Base-by-base conservation (phyloP, 139 green algal genomes). In the Closterium sp. region DNA sequence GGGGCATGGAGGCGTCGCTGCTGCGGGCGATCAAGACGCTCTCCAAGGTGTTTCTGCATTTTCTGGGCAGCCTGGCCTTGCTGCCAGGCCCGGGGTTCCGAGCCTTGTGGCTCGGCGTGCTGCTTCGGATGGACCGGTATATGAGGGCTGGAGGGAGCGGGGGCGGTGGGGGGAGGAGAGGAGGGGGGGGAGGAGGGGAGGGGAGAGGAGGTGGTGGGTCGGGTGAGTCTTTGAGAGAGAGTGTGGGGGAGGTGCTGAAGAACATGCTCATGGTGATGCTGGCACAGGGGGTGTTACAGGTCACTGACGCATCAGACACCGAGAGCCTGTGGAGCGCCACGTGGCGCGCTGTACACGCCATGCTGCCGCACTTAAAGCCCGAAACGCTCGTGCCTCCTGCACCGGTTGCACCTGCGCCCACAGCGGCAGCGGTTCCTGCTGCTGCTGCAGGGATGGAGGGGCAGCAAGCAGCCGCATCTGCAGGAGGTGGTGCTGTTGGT, bases 211-310 rank as follows among this genome's bases (percentile, higher is more conserved):
- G 96, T 96, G 85, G 34, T n/a, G n/a, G n/a, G n/a, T n/a, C n/a
- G 89, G 19, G 35, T 89, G 90, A 94, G 64, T 90, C 95, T 31
- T 96, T 98, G 87, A 32, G 43, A 9, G 97, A 99, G 91, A 95
- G 95, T 9, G 96, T 98, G 19, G 97, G 97, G 2, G 97, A 99
- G 93, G 95, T 97, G 33, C 91, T 97, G 16, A 99, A 99, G 95
- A 99, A 99, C 95, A 96, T 99, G 95, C 92, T 99, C 36, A 95
- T 99, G 84, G 97, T 99, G 87, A 96, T 99, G 96, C 94, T 95
- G 28, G 90, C 91, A 3, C 95, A 95, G 21, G 97, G 94, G 0
- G 90, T 98, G 12, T 91, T 97, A n/a, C 33, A 85, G 32, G 30
- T 28, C 28, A 36, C 55, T 33, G 9, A 36, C 16, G 33, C 28